These are phyloP conservation scores for Vitis amurensis DNA, from an alignment of 164 flowering plant species.

Conservation along the genomic window DNA sequence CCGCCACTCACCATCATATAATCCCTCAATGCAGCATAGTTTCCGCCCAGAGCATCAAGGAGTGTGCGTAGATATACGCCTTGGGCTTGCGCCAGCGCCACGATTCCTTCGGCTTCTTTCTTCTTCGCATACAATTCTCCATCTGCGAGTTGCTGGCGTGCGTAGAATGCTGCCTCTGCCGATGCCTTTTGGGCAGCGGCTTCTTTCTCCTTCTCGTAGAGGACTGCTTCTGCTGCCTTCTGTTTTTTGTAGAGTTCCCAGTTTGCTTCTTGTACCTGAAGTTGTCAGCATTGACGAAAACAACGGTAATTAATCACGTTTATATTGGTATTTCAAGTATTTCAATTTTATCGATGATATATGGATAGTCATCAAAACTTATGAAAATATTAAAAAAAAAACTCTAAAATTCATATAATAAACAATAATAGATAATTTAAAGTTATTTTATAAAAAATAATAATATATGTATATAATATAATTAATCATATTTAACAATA, in stretches of 20 bases:
- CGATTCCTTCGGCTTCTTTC: conserved; percentile 30
- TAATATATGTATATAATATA: no score
- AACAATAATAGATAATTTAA: no score
- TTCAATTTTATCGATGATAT: no score
- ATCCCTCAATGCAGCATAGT: conserved; percentile 23
- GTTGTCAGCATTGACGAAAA: no score
- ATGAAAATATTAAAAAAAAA: no score
- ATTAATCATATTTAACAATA: no score
- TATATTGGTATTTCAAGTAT: no score
- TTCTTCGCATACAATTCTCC: conserved; percentile 25
- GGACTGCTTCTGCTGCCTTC: conserved; percentile 26
- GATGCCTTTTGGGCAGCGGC: conserved; percentile 21
- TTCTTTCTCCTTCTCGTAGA: conserved; percentile 17
- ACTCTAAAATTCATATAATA: no score
- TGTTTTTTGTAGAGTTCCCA: conserved; percentile 27
- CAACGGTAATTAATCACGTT: no score
- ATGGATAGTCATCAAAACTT: no score
- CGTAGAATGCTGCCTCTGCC: conserved; percentile 18
- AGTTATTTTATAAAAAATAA: no score
- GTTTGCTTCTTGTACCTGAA: conserved; percentile 39
- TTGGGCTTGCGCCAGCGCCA: conserved; percentile 23
- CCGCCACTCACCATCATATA: conserved; percentile 22
- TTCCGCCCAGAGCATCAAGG: conserved; percentile 17
- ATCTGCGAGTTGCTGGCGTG: conserved; percentile 18
- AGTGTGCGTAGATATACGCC: conserved; percentile 21